Evolutionary conservation across 2,329 filamentous ascomycete genomes (phyloP), one percentile per base, ranked within the genome.

Genomic region (Lasiodiplodia sp.): DNA sequence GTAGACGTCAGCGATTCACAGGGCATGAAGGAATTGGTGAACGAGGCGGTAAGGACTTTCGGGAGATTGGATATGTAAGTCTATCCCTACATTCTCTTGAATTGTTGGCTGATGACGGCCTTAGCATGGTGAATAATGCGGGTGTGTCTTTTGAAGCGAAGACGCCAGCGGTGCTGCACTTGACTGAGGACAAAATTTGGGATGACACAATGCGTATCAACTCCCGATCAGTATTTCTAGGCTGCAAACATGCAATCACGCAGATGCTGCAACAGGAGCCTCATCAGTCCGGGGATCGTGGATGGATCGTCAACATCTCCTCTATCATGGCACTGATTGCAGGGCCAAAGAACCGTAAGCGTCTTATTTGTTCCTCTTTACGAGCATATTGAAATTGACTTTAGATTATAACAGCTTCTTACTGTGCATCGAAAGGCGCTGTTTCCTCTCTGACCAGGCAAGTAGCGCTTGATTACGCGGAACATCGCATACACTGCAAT

Each of bases 271-370:
- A 70, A 37, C 78, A 79, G 70, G 72, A 75, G 12, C 71, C 69
- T 11, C 65, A 73, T 21, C 70, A 71, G 2, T 71, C 67, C 4
- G 69, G 66, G 2, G 76, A 79, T 67, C 75, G 85, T 37, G 87
- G 86, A 2, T 78, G 79, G 71, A 88, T 89, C 71, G 79, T 88
- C 69, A 89, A 89, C 72, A 76, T 86, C 1, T 79, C 85, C 56
- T 85, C 84, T 8, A 64, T 86, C 21, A 77, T 84, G 56, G 56
- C 37, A 14, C 6, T 60, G 1, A 75, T 72, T 70, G 69, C 72
- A 8, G 75, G 73, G 14, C 71, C 72, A 74, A 66, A 63, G 55
- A 51, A 67, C 31, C 56, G 56, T 60, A 60, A 60, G 56, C 12
- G 5, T 6, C 14, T 31, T 16, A 1, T 10, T 2, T 34, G 2